Base-by-base conservation (phyloP, 2,329 filamentous ascomycete species). In the Talaromyces sp. region DNA sequence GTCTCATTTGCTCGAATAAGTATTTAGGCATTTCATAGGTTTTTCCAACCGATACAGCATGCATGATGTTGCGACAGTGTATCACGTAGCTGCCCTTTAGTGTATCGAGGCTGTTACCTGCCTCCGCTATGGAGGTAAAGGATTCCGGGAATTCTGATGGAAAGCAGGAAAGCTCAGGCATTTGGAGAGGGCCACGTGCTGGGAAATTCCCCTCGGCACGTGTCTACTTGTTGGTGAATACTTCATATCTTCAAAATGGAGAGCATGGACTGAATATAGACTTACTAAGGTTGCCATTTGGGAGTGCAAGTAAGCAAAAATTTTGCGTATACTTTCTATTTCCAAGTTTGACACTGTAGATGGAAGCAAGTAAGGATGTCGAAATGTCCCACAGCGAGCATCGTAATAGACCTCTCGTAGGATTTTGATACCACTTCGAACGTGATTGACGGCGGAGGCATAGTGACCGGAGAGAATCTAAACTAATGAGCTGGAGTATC, bases 391-490 rank as follows among this genome's bases (percentile, higher is more conserved):
- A 50, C 40, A 56, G 14, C 40, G 50, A 3, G 28, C 10, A 14
- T 61, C 53, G 40, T 56, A n/a, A 61, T 27, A n/a, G 56, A 56
- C 4, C 31, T 36, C 27, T 36, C 34, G 2, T 1, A 28, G 9
- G 12, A n/a, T 28, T 14, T 36, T n/a, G 10, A 69, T 62, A 16
- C 66, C 64, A 34, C 61, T 66, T 50, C 65, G 63, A 47, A 69
- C 61, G 36, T 68, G 65, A 34, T 56, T 61, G 50, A 69, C 62
- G n/a, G 65, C 67, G 3, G 67, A 63, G 3, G 59, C 65, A 55
- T 66, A 69, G 30, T 68, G 63, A n/a, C 66, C 67, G 4, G 65
- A 66, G 47, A 70, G 61, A 23, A 68, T 68, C 68, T 69, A 36
- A 4, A 23, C 10, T 34, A 34, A 14, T 36, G 10, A 2, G n/a